These are phyloP conservation scores for Colletotrichum salicis DNA, from an alignment of 2,329 filamentous ascomycete genomes.

Conservation along the genomic window DNA sequence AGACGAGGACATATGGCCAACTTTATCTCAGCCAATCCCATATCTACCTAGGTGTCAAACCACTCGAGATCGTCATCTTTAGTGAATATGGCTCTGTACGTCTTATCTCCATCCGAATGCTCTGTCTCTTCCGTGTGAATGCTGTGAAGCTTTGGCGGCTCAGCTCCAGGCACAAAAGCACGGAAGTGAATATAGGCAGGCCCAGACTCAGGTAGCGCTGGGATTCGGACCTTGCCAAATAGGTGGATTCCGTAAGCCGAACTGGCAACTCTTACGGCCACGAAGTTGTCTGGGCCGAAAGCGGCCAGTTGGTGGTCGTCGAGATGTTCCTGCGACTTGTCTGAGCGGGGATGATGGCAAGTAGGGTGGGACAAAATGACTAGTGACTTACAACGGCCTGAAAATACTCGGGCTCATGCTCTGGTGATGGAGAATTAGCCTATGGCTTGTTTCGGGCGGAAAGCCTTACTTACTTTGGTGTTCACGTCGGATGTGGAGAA, in stretches of 20 bases:
- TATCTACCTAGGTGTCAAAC: conserved; percentile 58
- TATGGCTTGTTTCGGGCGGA: neutral
- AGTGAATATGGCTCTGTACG: conserved; percentile 58
- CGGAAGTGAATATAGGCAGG: conserved; percentile 60
- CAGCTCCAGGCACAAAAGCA: conserved; percentile 50
- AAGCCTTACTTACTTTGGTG: conserved; percentile 51
- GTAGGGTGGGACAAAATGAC: too few relatives aligned
- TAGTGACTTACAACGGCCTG: conserved; percentile 52
- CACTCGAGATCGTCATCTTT: conserved; percentile 59
- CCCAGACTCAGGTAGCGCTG: conserved; percentile 49
- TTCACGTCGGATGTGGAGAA: conserved; percentile 60
- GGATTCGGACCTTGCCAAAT: conserved; percentile 61
- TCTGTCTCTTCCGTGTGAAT: conserved; percentile 60
- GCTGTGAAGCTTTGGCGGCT: conserved; percentile 55
- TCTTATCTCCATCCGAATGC: conserved; percentile 53
- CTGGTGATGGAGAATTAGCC: conserved; percentile 41
- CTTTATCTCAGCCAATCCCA: neutral
- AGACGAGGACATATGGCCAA: neutral
- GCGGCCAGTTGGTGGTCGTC: conserved; percentile 50
- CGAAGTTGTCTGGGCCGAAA: conserved; percentile 53
- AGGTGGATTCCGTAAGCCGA: conserved; percentile 61
- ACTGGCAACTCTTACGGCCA: conserved; percentile 55
- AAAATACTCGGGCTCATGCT: conserved; percentile 67
- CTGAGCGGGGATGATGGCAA: conserved; percentile 12
- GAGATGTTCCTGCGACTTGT: conserved; percentile 41